Conservation (phyloP, 441 rosid genomes). For the Eutrema salsugineum region DNA sequence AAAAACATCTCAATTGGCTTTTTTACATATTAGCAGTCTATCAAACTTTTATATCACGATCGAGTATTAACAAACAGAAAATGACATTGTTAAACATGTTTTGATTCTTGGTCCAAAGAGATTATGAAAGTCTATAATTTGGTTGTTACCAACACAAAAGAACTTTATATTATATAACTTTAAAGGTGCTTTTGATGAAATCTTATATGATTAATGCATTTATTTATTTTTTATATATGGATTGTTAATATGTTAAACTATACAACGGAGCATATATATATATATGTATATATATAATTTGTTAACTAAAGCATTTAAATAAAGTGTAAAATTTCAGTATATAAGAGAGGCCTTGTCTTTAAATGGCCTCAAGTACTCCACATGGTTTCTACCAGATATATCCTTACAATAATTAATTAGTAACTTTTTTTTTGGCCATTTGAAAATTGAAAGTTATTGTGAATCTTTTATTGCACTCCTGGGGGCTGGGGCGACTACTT, state of each 20-base stretch:
- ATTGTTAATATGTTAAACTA: too few relatives aligned
- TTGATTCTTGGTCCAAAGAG: neutral
- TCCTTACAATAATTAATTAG: neutral
- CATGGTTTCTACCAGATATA: constrained; percentile 12
- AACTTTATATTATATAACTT: too few relatives aligned
- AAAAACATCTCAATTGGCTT: neutral
- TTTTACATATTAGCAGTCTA: neutral
- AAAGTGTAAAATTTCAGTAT: neutral
- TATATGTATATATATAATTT: too few relatives aligned
- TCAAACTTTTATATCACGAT: neutral
- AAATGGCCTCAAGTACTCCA: constrained; percentile 19
- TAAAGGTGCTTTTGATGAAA: too few relatives aligned
- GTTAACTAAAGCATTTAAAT: neutral
- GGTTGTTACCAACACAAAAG: too few relatives aligned
- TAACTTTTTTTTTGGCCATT: neutral
- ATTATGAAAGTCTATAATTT: neutral
- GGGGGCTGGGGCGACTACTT: neutral
- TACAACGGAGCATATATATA: too few relatives aligned
- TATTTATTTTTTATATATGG: too few relatives aligned
- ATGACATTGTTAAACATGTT: neutral
- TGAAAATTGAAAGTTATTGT: neutral
- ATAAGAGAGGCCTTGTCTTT: neutral
- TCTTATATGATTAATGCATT: too few relatives aligned
- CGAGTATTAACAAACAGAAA: neutral
- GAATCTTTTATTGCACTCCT: neutral